phyloP scores from a whole-genome alignment of 768 basidiomycete species.

The Boletus sensibilis region DNA sequence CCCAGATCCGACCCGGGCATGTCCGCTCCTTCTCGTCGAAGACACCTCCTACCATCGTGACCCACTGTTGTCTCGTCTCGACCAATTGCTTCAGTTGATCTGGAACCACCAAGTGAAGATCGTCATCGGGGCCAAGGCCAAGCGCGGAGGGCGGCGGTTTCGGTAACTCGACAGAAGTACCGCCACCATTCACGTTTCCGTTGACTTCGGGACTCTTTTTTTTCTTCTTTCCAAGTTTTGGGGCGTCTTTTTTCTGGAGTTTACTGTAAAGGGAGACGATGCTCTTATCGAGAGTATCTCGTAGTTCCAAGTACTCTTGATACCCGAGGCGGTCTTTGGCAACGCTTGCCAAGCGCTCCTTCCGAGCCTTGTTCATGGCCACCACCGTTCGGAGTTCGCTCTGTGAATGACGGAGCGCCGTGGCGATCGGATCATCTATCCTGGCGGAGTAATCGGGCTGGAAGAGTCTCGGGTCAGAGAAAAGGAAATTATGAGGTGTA shows the following conservation, averaged over 20 bases:
- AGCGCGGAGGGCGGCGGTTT: conserved; percentile 70
- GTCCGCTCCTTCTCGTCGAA: conserved; percentile 74
- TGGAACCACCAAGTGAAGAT: conserved; percentile 58
- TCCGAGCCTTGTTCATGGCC: conserved; percentile 81
- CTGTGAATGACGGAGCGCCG: conserved; percentile 87
- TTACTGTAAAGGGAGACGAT: conserved; percentile 73
- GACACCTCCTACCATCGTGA: conserved; percentile 67
- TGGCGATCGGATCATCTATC: conserved; percentile 93
- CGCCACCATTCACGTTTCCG: conserved; percentile 32
- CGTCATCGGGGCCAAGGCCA: conserved; percentile 67
- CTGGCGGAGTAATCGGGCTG: conserved; percentile 74
- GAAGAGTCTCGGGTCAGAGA: conserved; percentile 22
- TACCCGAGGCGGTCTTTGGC: conserved; percentile 87
- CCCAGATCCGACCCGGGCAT: conserved; percentile 68
- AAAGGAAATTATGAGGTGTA: not conserved
- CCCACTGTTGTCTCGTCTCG: conserved; percentile 75
- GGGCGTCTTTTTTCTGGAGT: conserved; percentile 77
- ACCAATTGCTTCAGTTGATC: conserved; percentile 73
- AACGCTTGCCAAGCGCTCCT: conserved; percentile 64
- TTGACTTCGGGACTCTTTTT: conserved; percentile 53
- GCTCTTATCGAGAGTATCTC: conserved; percentile 85
- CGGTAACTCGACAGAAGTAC: conserved; percentile 36
- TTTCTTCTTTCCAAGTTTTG: conserved; percentile 71
- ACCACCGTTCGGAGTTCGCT: conserved; percentile 73
- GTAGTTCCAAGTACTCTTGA: conserved; percentile 84